Base-by-base conservation (phyloP, 2,329 filamentous ascomycete species). In the Nemania diffusa region DNA sequence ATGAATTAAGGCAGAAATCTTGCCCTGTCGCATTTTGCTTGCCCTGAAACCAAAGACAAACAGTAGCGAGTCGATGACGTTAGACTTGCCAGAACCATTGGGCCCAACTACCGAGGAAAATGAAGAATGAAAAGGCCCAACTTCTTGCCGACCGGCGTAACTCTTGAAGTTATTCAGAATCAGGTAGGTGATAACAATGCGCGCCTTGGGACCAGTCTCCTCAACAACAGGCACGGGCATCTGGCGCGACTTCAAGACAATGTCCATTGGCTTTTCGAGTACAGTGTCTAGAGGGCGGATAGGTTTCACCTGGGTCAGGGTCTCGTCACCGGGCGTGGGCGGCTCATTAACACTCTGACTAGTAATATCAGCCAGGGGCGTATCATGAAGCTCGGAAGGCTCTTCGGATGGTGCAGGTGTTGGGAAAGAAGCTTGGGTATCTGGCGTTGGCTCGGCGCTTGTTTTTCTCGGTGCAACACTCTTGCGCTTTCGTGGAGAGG, bases 11-110 rank as follows among this genome's bases (percentile, higher is more conserved):
- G 96, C 96, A 0, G 96, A 99, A 55, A 99, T 94, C 82, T 99
- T 99, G 76, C 96, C 96, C 79, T 99, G 96, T 76, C 96, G 88
- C 96, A 99, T 99, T 82, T 99, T 99, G 85, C 95, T 98, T 48
- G 96, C 96, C 67, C 96, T 91, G 83, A 99, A 99, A 61, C 97
- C 96, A 77, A 99, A 99, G n/a, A 99, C 96, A 76, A 99, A 99
- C 0, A 99, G 88, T 29, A 99, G 84, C 1, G 96, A 97, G 80
- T 99, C 96, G 77, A 99, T 99, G 69, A 99, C 97, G 75, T 99
- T 99, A 24, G 96, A 98, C 79, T 99, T 99, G 66, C 96, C 96
- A 9, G 96, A 99, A 68, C 96, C 96, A 78, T 99, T 99, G 57
- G 97, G 96, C 0, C 96, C 97, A 9, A 99, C 96, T 1, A 99